Evolutionary conservation across 2,329 filamentous ascomycete species (phyloP), one percentile per base, ranked within the genome.

Genomic region (Ceratocystis ficicola): DNA sequence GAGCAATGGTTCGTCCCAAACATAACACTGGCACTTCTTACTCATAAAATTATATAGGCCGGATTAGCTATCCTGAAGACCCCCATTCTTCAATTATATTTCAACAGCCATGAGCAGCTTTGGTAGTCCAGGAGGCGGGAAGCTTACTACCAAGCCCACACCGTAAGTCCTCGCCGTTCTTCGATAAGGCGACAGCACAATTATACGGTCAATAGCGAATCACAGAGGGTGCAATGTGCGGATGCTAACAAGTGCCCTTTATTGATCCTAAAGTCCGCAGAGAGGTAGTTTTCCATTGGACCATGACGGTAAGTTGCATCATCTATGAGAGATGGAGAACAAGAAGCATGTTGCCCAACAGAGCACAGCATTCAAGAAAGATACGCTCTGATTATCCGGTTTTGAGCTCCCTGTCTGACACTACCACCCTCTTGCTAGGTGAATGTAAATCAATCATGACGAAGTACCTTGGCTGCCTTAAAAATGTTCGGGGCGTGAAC

Each of bases 211-310:
- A 41, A 15, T 15, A 10, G 10, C 36, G 3, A 41, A 41, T 41
- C 36, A 41, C 36, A 3, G 32, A 3, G 36, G 36, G 10, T 15
- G 36, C 3, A 5, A 41, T 41, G 36, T 12, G 36, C 12, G 3
- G 12, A 46, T 36, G 28, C 63, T 57, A 44, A 32, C 41, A 22
- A 17, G 17, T 12, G 12, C 5, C 44, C 28, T 41, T 41, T 7
- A 52, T 41, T 60, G 30, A 41, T 60, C 50, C 28, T 22, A 1
- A 50, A 94, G 90, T 66, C 93, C 93, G 4, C 89, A 96, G 75
- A 86, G 92, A 71, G 93, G 93, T 66, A 95, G 90, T 72, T 97
- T 97, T 73, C 93, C 93, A n/a, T 84, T 97, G 66, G 93, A 97
- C 75, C 92, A 96, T 72, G 91, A 96, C 75, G 90, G 78, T 78